Conservation (phyloP, 2,329 filamentous ascomycete genomes). For the Stagonosporopsis rhizophila region DNA sequence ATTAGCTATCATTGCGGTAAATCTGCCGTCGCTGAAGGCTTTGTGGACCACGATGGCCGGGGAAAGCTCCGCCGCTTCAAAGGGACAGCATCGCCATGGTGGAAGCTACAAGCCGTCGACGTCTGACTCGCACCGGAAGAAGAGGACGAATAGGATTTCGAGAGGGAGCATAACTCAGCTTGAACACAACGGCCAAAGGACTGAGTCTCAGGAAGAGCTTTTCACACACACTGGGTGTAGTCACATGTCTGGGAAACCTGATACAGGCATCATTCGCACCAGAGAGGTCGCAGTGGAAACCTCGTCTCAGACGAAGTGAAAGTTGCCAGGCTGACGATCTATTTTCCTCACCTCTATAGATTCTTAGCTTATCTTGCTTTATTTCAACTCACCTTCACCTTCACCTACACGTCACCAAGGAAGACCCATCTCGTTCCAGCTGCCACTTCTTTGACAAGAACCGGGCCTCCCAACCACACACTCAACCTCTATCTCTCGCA, state of each 20-base stretch:
- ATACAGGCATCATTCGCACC: neutral
- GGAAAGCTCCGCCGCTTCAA: conserved; percentile 2
- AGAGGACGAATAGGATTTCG: conserved; percentile 8
- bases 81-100: neutral
- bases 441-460: no score
- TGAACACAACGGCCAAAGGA: conserved; percentile 16
- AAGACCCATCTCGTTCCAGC: neutral
- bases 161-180: conserved; percentile 22
- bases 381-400: neutral
- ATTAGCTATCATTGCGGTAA: conserved; percentile 43
- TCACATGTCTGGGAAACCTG: neutral
- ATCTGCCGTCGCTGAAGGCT: conserved; percentile 42
- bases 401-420: neutral
- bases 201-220: conserved; percentile 27
- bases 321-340: neutral
- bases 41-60: conserved; percentile 34
- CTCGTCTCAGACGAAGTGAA: neutral
- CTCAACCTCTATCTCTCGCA: neutral
- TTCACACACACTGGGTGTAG: conserved; percentile 10
- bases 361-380: neutral
- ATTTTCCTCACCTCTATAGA: neutral
- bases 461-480: no score
- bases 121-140: neutral
- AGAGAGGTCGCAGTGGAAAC: conserved; percentile 1
- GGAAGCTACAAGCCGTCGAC: conserved; percentile 13